Percentiles rank a stretch among this genome's conserved stretches.
phyloP scores from a whole-genome alignment of 768 basidiomycete genomes.

The Sarcodon sp. region DNA sequence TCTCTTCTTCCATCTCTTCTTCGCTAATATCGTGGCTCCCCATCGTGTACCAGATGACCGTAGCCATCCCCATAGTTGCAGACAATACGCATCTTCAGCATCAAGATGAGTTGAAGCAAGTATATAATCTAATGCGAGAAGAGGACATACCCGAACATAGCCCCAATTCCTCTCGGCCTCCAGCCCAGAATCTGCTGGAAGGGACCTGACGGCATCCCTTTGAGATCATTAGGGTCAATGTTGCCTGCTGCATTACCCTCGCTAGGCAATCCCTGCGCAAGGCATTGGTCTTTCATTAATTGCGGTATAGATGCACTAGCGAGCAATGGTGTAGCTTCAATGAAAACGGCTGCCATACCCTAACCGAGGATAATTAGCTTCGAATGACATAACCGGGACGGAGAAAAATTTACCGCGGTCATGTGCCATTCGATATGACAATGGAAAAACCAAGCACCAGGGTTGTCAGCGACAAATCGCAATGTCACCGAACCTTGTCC shows the following conservation, averaged over 20 bases:
- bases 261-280: slow-evolving; percentile 36
- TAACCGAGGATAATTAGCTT: not conserved
- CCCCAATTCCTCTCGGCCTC: slow-evolving; percentile 60
- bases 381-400: not conserved
- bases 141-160: slow-evolving; percentile 52
- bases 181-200: slow-evolving; percentile 64
- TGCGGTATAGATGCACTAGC: slow-evolving; percentile 56
- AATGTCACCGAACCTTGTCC: slow-evolving; percentile 56
- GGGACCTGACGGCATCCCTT: slow-evolving; percentile 54
- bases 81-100: slow-evolving; percentile 58
- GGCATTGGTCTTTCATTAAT: slow-evolving; percentile 60
- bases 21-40: slow-evolving; percentile 58
- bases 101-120: not conserved
- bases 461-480: slow-evolving; percentile 81
- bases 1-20: slow-evolving; percentile 71
- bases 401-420: slow-evolving; percentile 21
- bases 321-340: slow-evolving; percentile 60
- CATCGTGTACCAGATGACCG: slow-evolving; percentile 78
- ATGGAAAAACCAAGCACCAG: slow-evolving; percentile 82
- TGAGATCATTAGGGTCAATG: slow-evolving; percentile 53
- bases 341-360: slow-evolving; percentile 76
- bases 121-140: not conserved
- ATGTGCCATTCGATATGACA: slow-evolving; percentile 87
- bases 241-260: slow-evolving; percentile 87
- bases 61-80: slow-evolving; percentile 70